Evolutionary conservation across 805 yeast species (phyloP).

Genomic region (Starmerella vitae): DNA sequence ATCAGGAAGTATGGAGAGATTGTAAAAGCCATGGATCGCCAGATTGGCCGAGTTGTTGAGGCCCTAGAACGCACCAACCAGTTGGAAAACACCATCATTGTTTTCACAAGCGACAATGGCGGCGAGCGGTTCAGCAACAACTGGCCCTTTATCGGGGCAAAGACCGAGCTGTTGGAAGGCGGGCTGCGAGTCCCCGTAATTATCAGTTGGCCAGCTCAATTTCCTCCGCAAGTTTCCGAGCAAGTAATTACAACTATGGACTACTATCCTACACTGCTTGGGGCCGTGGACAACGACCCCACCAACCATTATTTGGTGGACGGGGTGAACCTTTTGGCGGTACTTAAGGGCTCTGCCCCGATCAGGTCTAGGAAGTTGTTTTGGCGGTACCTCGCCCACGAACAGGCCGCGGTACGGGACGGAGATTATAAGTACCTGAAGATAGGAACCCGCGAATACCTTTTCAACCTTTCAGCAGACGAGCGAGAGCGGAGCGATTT

Average conservation of each 20-base stretch:
- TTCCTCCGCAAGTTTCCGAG: conserved; percentile 22
- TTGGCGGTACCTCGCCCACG: conserved; percentile 20
- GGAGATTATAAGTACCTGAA: conserved; percentile 19
- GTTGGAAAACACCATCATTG: conserved; percentile 41
- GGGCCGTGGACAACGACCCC: conserved; percentile 29
- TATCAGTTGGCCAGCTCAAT: conserved; percentile 32
- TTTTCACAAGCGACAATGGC: conserved; percentile 52
- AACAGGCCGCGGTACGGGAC: conserved; percentile 18
- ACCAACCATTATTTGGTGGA: conserved; percentile 36
- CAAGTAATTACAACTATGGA: conserved; percentile 48
- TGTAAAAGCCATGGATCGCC: conserved; percentile 42
- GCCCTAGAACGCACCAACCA: conserved; percentile 33
- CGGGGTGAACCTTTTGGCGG: conserved; percentile 31
- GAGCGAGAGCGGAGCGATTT: conserved; percentile 42
- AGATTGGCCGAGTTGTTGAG: conserved; percentile 38
- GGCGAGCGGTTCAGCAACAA: conserved; percentile 53
- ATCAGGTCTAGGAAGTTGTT: conserved; percentile 16
- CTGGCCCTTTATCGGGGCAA: conserved; percentile 37
- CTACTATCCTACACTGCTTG: conserved; percentile 42
- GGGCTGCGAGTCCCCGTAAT: conserved; percentile 47
- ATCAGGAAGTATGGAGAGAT: conserved; percentile 46
- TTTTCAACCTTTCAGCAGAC: conserved; percentile 28
- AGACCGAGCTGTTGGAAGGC: conserved; percentile 48
- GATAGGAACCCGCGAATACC: conserved; percentile 16
- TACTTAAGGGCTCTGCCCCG: conserved; percentile 28